Percentiles rank a stretch among this genome's conserved stretches.
Conservation (phyloP, 768 basidiomycete genomes). For the Exidia glandulosa region DNA sequence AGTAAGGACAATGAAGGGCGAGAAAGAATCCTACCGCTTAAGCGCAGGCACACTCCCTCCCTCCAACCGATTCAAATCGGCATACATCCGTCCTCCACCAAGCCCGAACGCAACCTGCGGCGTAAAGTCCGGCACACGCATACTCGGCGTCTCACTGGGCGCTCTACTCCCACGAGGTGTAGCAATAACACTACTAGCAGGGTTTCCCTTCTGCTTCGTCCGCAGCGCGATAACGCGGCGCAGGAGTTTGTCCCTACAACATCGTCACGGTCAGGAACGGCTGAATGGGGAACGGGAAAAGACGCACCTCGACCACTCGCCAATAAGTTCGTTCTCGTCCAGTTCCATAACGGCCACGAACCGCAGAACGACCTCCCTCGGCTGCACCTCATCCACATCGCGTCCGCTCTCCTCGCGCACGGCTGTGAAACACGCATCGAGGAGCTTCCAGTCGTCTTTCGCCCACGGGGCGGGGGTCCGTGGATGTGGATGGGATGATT, state of each 20-base stretch:
- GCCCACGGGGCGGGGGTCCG: constrained; percentile 38
- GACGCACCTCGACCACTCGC: constrained; percentile 48
- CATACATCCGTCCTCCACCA: constrained; percentile 13
- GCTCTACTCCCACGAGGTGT: constrained; percentile 8
- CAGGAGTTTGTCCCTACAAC: constrained; percentile 37
- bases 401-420: constrained; percentile 41
- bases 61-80: constrained; percentile 6
- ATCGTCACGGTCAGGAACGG: neutral
- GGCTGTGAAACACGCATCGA: constrained; percentile 72
- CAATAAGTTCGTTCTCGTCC: constrained; percentile 35
- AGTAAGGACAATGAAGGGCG: no score
- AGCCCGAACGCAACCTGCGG: constrained; percentile 23
- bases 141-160: constrained; percentile 14
- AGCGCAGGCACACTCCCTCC: constrained; percentile 23
- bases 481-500: neutral
- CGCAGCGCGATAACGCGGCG: constrained; percentile 44
- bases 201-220: constrained; percentile 48
- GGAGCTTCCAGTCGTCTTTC: constrained; percentile 67
- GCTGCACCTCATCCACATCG: constrained; percentile 38
- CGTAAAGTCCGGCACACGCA: constrained; percentile 44
- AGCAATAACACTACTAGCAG: constrained; percentile 33
- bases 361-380: constrained; percentile 48
- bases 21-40: constrained; percentile 3
- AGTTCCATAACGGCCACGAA: constrained; percentile 31
- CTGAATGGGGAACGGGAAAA: neutral